Percentiles rank a stretch among this genome's conserved stretches.
Conservation (phyloP, 2,329 filamentous ascomycete species). For the Botrytis squamosa region DNA sequence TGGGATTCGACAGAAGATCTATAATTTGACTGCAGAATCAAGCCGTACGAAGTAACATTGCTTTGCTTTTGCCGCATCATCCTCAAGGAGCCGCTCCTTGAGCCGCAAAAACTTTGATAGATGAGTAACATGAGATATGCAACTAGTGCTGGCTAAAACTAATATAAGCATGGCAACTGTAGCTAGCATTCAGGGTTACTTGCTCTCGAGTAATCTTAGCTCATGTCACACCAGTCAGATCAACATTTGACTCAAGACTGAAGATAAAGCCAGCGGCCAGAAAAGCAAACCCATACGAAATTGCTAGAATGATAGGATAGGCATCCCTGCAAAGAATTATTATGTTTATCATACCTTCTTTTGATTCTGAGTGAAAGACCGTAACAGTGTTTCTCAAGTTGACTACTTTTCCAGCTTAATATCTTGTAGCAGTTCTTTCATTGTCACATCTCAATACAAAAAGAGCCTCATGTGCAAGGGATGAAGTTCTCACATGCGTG, state of each 20-base stretch:
- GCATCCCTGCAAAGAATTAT: neutral
- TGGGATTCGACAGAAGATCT: neutral
- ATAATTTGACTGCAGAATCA: constrained; percentile 2
- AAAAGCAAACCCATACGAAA: neutral
- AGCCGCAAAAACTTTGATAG: neutral
- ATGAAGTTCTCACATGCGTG: constrained; percentile 1
- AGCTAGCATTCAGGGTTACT: neutral
- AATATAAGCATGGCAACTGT: neutral
- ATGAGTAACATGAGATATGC: neutral
- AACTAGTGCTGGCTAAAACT: neutral
- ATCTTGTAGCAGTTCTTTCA: neutral
- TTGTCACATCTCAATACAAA: neutral
- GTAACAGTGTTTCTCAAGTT: neutral
- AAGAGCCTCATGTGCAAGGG: constrained; percentile 1
- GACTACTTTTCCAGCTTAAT: neutral
- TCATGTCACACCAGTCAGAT: neutral
- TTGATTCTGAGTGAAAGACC: neutral
- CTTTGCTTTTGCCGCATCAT: neutral
- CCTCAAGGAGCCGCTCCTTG: neutral
- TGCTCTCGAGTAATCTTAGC: neutral
- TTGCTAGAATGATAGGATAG: neutral
- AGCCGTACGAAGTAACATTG: neutral
- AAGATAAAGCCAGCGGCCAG: neutral
- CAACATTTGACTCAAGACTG: neutral
- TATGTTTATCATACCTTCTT: neutral